Evolutionary conservation across 2,329 filamentous ascomycete genomes (phyloP), one percentile per base, ranked within the genome.

Genomic region (Trichoderma breve): DNA sequence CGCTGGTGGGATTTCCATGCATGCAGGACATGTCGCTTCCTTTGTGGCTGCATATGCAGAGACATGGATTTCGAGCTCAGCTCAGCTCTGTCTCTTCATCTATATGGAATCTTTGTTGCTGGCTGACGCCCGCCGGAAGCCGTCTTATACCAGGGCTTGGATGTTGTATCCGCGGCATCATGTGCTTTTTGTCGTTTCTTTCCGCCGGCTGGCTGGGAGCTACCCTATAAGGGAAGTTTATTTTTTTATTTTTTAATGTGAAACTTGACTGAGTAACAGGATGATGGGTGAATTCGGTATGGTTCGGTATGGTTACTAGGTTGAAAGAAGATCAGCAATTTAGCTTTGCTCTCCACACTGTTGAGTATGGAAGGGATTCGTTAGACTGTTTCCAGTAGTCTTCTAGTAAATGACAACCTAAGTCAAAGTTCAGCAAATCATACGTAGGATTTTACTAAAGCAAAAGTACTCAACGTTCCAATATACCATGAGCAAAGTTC

Each of bases 11-110:
- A 53, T 65, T 65, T 28, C 21, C 47, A 65, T 65, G 43, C 62
- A 65, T 65, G 62, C 62, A 65, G 18, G 47, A 28, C 47, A 65
- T 24, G 62, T 65, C 62, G 62, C 62, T 53, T 43, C 62, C 43
- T 65, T 65, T 28, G 15, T 47, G 62, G 62, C 47, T 65, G 62
- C 62, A 65, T 34, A 65, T 65, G 62, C 62, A 51, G 28, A 65
- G 36, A 43, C 34, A 39, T 64, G 61, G 61, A 51, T 51, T 24
- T 36, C 26, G 18, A 18, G n/a, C 39, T 53, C 24, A 18, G n/a
- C n/a, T 24, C 24, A 43, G 36, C 39, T 43, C 36, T 43, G 15
- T 39, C 36, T 3, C 36, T 63, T 63, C 21, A 6, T 24, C 3
- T 28, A 7, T 15, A 7, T 32, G 36, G 47, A 53, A 21, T n/a